Conservation (phyloP, 2,329 filamentous ascomycete genomes). For the Verticillium tricorpus region DNA sequence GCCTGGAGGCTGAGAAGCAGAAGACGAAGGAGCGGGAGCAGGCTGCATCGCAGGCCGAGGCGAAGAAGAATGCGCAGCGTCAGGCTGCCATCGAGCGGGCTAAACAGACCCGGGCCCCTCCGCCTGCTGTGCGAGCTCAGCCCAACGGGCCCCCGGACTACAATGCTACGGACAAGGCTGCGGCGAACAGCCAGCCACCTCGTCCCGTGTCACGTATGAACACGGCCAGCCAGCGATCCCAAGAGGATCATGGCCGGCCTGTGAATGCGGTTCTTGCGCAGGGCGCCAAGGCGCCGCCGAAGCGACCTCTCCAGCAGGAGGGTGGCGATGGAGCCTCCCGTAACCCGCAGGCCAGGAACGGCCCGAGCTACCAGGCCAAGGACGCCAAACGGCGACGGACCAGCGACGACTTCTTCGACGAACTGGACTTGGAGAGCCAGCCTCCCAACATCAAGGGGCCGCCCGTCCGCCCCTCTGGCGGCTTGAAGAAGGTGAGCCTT, state of each 20-base stretch:
- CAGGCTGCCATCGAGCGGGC: slow-evolving; percentile 61
- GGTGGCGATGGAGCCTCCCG: slow-evolving; percentile 48
- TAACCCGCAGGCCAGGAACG: slow-evolving; percentile 43
- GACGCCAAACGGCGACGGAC: slow-evolving; percentile 79
- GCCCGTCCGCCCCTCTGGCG: slow-evolving; percentile 75
- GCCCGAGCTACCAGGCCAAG: slow-evolving; percentile 60
- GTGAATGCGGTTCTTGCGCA: slow-evolving; percentile 56
- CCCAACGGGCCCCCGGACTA: slow-evolving; percentile 47
- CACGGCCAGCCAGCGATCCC: slow-evolving; percentile 42
- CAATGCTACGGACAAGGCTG: slow-evolving; percentile 12
- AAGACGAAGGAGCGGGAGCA: slow-evolving; percentile 58
- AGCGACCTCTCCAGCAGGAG: slow-evolving; percentile 68
- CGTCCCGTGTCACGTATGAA: slow-evolving; percentile 56
- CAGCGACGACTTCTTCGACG: slow-evolving; percentile 65
- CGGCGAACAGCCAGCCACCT: slow-evolving; percentile 22
- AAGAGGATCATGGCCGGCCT: slow-evolving; percentile 57
- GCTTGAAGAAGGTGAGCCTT: slow-evolving; percentile 59
- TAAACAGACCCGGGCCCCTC: slow-evolving; percentile 59
- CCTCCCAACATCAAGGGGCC: slow-evolving; percentile 68
- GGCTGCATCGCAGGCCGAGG: slow-evolving; percentile 47
- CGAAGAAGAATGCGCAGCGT: slow-evolving; percentile 62
- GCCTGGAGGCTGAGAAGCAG: slow-evolving; percentile 58
- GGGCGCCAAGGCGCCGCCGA: slow-evolving; percentile 67
- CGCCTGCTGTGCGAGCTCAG: slow-evolving; percentile 53
- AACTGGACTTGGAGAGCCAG: slow-evolving; percentile 53